Evolutionary conservation across 306 rosid genomes (phyloP), one percentile per base, ranked within the genome.

Genomic region (Quercus parvula): DNA sequence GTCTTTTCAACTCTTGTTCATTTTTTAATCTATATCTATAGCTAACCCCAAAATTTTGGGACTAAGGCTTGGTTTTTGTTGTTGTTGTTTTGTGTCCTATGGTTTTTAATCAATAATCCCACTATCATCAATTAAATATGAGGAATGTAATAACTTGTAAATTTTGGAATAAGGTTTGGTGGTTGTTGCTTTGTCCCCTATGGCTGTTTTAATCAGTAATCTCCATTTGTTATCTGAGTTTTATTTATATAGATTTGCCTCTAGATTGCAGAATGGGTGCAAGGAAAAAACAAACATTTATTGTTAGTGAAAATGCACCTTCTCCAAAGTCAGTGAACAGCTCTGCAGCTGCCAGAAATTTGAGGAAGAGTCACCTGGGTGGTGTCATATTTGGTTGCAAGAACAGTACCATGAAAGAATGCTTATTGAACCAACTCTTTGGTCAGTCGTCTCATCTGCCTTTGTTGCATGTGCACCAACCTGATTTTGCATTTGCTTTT

Each of bases 321-420:
- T 13, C 80, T 49, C 56, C 87, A 62, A 66, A 74, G 33, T 18
- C 61, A 22, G 24, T 1, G 52, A 3, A 11, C 33, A 70, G 28
- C 73, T 72, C 71, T 67, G 24, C 15, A 57, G 11, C 15, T 27
- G 66, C 76, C 64, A 92, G 97, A 79, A 90, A 90, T 76, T 86
- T 95, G 92, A 55, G 24, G n/a, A 90, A 84, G 83, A 52, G 74
- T 81, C 83, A 90, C 77, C 94, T 95, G 78, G 99, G 99, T 49
- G 92, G 99, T 14, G 94, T 92, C 82, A 87, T 92, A 76, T 91
- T 94, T 88, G 99, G 99, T 41, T 91, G 97, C 92, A 95, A 77
- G 73, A 81, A 79, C 30, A 77, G 6, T 74, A 95, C 94, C 57
- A 70, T 92, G 4, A 79, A 83, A 70, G 98, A 95, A 81, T 92